Conservation (phyloP, 768 basidiomycete genomes). For the Thelephora aurantiotincta region DNA sequence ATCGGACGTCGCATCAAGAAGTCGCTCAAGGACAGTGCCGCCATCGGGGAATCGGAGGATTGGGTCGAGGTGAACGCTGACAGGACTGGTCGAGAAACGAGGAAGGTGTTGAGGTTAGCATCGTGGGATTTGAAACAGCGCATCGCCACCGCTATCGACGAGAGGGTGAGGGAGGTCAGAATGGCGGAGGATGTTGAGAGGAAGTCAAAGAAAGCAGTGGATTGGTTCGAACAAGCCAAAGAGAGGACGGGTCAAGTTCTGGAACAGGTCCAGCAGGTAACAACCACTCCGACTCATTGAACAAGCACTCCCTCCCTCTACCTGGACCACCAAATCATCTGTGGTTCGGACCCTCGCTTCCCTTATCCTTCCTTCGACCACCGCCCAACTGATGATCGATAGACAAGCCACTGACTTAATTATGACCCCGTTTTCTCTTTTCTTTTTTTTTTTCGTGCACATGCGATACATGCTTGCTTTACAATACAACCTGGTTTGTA, state of each 20-base stretch:
- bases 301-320: too few species aligned
- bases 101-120: slow-evolving; percentile 84
- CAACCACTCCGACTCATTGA: too few species aligned
- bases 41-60: slow-evolving; percentile 29
- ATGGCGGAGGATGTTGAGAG: slow-evolving; percentile 63
- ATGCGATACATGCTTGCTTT: too few species aligned
- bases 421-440: too few species aligned
- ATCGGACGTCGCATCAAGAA: slow-evolving; percentile 74
- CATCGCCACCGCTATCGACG: slow-evolving; percentile 72
- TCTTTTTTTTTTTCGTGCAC: too few species aligned
- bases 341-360: too few species aligned
- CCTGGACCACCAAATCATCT: too few species aligned
- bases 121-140: slow-evolving; percentile 83
- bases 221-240: slow-evolving; percentile 50
- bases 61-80: slow-evolving; percentile 57
- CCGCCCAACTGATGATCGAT: too few species aligned
- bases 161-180: slow-evolving; percentile 61
- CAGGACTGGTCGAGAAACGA: slow-evolving; percentile 70
- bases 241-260: slow-evolving; percentile 30
- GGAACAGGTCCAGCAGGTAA: slow-evolving; percentile 1
- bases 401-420: too few species aligned
- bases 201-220: slow-evolving; percentile 53
- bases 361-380: too few species aligned
- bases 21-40: slow-evolving; percentile 37
- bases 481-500: too few species aligned